Evolutionary conservation across 495 filamentous ascomycete species (phyloP).

Genomic region (Lepidopterella palustris): DNA sequence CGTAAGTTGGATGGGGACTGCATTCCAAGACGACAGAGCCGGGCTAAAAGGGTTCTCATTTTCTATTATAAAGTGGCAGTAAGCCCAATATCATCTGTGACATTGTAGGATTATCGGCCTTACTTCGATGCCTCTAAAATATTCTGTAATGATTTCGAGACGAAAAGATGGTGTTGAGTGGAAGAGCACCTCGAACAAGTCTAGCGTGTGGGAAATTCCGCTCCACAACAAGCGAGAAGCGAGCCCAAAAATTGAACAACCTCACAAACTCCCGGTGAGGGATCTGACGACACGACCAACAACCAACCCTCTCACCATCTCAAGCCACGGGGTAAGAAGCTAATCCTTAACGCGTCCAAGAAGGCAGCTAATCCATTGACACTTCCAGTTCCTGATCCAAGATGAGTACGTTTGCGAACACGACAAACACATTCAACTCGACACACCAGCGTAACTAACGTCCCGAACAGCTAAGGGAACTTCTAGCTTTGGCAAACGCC

Average conservation of each 20-base stretch:
- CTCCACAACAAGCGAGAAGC: not conserved
- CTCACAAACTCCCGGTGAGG: not conserved
- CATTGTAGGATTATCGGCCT: too few species aligned
- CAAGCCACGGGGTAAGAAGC: not conserved
- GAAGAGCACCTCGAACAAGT: too few species aligned
- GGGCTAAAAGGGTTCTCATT: too few species aligned
- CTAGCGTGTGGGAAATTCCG: not conserved
- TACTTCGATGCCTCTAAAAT: too few species aligned
- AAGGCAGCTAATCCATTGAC: not conserved
- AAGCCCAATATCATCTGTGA: too few species aligned
- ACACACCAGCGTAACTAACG: constrained; percentile 38
- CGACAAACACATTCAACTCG: not conserved
- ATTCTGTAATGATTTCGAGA: too few species aligned
- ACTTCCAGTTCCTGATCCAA: constrained; percentile 47
- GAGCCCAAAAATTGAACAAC: not conserved
- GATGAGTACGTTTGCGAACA: constrained; percentile 47
- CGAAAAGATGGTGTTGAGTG: too few species aligned
- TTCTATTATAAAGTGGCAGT: too few species aligned
- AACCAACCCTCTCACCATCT: not conserved
- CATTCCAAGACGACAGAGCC: too few species aligned
- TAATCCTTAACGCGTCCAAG: not conserved
- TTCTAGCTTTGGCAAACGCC: constrained; percentile 94
- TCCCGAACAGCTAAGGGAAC: constrained; percentile 74
- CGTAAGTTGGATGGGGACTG: too few species aligned
- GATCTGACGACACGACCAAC: not conserved